Evolutionary conservation across 2,329 filamentous ascomycete species (phyloP).

Genomic region (Stagonosporopsis cucurbitacearum): DNA sequence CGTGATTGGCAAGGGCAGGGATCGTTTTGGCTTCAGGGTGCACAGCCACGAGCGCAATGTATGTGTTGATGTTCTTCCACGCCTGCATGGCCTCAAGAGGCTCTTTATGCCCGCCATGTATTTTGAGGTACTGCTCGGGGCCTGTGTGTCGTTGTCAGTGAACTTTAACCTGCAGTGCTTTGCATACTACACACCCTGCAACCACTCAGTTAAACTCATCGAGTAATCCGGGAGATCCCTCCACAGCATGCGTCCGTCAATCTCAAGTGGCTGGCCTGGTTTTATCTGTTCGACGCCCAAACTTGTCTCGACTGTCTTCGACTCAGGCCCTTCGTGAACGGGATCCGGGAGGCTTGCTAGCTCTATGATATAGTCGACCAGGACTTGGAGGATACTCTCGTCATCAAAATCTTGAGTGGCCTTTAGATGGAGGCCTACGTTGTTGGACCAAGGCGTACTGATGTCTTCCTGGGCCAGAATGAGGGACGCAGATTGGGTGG

Average conservation of each 20-base stretch:
- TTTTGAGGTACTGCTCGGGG: neutral
- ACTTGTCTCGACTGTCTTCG: neutral
- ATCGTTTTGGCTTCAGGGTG: slow-evolving; percentile 4
- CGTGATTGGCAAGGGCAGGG: slow-evolving; percentile 2
- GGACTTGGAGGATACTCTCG: neutral
- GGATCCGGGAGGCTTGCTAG: slow-evolving; percentile 15
- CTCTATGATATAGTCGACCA: slow-evolving; percentile 11
- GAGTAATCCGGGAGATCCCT: slow-evolving; percentile 6
- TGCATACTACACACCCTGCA: slow-evolving; percentile 7
- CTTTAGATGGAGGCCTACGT: neutral
- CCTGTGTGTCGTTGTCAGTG: neutral
- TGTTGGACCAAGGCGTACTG: neutral
- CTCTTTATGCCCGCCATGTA: neutral
- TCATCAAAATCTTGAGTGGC: neutral
- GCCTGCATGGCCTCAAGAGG: neutral
- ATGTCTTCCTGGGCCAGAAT: neutral
- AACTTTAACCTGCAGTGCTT: neutral
- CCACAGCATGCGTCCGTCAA: slow-evolving; percentile 4
- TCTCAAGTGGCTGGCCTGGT: neutral
- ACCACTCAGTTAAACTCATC: slow-evolving; percentile 1
- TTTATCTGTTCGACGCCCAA: neutral
- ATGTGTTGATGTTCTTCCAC: slow-evolving; percentile 16
- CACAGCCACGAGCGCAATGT: slow-evolving; percentile 6
- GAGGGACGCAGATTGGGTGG: neutral
- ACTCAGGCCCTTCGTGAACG: slow-evolving; percentile 3